Conservation (phyloP, 192 early-diverging fungal species). For the Tieghemiomyces parasiticus region DNA sequence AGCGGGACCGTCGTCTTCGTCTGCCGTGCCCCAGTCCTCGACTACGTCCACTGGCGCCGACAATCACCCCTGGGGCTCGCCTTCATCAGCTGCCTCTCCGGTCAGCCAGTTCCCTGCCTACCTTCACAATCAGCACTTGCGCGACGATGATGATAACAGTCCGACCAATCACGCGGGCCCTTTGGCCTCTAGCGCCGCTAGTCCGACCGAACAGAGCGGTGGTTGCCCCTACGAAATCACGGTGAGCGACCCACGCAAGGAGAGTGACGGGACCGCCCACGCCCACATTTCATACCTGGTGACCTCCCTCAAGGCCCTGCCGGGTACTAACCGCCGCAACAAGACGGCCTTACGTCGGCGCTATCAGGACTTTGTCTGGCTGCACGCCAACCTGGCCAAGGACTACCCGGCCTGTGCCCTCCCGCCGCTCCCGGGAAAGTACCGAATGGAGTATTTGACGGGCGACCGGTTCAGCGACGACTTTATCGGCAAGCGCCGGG, state of each 20-base stretch:
- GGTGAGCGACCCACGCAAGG: conserved; percentile 71
- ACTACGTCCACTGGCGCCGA: too few relatives aligned
- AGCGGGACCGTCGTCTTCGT: too few relatives aligned
- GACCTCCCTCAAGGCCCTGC: conserved; percentile 32
- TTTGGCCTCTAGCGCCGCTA: not conserved
- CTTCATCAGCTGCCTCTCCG: not conserved
- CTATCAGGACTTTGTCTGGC: conserved; percentile 91
- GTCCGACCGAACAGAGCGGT: not conserved
- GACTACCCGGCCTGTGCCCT: conserved; percentile 72
- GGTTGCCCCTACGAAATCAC: conserved; percentile 33
- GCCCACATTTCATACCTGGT: conserved; percentile 77
- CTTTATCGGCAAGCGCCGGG: conserved; percentile 69
- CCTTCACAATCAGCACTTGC: not conserved
- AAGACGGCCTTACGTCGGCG: conserved; percentile 63
- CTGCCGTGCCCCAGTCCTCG: too few relatives aligned
- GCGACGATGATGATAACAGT: too few relatives aligned
- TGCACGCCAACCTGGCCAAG: conserved; percentile 53
- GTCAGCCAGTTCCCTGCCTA: not conserved
- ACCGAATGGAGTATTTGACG: conserved; percentile 85
- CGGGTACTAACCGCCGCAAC: conserved; percentile 16
- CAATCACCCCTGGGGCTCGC: not conserved
- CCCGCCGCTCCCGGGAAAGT: conserved; percentile 84
- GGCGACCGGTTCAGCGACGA: conserved; percentile 88
- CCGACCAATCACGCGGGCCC: not conserved
- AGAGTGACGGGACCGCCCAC: conserved; percentile 69